phyloP scores from a whole-genome alignment of 176 grass and related monocot genomes.

The Calamus simplicifolius region DNA sequence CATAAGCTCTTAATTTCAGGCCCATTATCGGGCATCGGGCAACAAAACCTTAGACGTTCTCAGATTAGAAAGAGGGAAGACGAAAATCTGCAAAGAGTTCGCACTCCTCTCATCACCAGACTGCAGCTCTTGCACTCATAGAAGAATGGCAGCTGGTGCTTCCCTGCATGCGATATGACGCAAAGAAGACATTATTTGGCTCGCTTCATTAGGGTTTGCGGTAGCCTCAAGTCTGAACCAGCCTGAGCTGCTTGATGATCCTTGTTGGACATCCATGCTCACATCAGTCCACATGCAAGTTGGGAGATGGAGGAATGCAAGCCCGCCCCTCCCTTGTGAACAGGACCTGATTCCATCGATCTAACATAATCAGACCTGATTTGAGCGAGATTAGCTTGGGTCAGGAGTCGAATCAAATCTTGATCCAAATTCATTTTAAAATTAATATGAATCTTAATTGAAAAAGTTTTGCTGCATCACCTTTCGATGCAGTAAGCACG shows the following conservation, averaged over 20 bases:
- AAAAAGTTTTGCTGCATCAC: no score
- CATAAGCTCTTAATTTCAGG: no score
- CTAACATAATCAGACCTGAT: no score
- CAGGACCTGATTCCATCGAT: background rate
- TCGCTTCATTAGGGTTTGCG: slow-evolving; percentile 42
- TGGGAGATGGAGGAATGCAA: slow-evolving; percentile 77
- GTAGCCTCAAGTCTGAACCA: slow-evolving; percentile 64
- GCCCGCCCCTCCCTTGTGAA: slow-evolving; percentile 70
- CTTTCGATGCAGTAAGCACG: no score
- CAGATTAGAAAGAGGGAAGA: no score
- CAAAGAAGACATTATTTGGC: slow-evolving; percentile 56
- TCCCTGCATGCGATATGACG: slow-evolving; percentile 82
- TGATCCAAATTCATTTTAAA: no score
- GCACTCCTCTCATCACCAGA: slow-evolving; percentile 6
- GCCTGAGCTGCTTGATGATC: slow-evolving; percentile 34
- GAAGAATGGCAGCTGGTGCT: slow-evolving; percentile 79
- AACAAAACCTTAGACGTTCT: no score
- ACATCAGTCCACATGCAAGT: slow-evolving; percentile 73
- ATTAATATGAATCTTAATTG: no score
- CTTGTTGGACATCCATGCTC: slow-evolving; percentile 39
- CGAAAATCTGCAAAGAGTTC: no score
- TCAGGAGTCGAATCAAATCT: no score
- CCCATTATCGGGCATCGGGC: no score
- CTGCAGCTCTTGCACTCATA: slow-evolving; percentile 52
- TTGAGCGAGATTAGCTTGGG: no score